Evolutionary conservation across 2,329 filamentous ascomycete species (phyloP), one percentile per base, ranked within the genome.

Genomic region (Beauveria rudraprayagi): DNA sequence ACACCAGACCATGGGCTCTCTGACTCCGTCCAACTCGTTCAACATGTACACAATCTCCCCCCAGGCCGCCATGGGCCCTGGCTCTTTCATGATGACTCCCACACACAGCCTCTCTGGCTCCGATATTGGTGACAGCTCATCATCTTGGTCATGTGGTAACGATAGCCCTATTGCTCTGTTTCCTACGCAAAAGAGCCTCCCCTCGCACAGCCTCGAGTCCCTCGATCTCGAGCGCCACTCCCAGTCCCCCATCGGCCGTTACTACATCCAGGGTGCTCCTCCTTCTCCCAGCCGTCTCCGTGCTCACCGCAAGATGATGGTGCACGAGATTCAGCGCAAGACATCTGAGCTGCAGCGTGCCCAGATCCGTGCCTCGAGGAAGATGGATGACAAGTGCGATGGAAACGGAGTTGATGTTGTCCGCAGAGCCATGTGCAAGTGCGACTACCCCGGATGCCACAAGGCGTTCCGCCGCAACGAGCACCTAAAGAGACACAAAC

Each of bases 401-500:
- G 63, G 67, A 19, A 63, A 65, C 1, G 66, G 66, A 5, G 69
- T 75, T 11, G 72, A 75, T n/a, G 71, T 75, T 14, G 72, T 75
- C 11, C 71, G 71, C n/a, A 65, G 72, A 51, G 72, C 71, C 65
- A 76, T 72, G 70, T 79, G 70, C 72, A 74, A 76, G 63, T 83
- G 80, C 64, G 71, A 76, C 17, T 75, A 78, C 37, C 73, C 73
- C 7, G 74, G 74, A 30, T 84, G 81, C 68, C 68, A 75, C 65
- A 78, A 78, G 65, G 76, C 75, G 0, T 83, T 80, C 63, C 78
- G 79, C 65, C 75, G 81, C 60, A 78, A 78, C 26, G 82, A 84
- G 68, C 82, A 84, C 63, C 70, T 83, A 19, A 84, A 83, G 71
- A 76, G 82, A 30, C 82, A 84, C 67, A 74, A 78, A 56, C 75